A percentile compares a stretch with the other conserved stretches of the same genome.
phyloP scores from a whole-genome alignment of 768 basidiomycete genomes.

The Phanerodontia chrysosporium region DNA sequence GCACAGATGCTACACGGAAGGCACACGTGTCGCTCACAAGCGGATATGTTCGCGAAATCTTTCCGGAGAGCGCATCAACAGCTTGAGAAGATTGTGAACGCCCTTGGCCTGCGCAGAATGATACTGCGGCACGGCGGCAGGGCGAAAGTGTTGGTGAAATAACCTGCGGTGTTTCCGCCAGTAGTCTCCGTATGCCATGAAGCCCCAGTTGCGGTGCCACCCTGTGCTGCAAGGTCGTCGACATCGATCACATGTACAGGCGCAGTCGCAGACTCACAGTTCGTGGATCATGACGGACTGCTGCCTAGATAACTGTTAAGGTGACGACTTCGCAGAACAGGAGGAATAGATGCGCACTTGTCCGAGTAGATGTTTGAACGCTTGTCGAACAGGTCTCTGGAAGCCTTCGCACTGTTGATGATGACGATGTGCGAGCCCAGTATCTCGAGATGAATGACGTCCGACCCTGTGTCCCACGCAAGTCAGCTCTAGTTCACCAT shows the following conservation, averaged over 20 bases:
- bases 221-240: not conserved
- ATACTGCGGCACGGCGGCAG: not conserved
- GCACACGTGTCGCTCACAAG: not conserved
- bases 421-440: conserved; percentile 5
- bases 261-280: not conserved
- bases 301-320: not conserved
- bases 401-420: not conserved
- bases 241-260: not conserved
- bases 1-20: not conserved
- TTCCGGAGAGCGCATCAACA: not conserved
- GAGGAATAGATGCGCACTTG: not conserved
- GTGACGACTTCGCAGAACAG: not conserved
- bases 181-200: conserved; percentile 3
- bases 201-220: not conserved
- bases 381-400: conserved; percentile 10
- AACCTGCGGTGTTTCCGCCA: conserved; percentile 5
- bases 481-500: not conserved
- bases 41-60: not conserved
- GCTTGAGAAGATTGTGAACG: not conserved
- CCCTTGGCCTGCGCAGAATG: not conserved
- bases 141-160: conserved; percentile 10
- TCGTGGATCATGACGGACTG: not conserved
- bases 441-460: not conserved
- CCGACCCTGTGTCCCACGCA: conserved; percentile 1
- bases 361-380: conserved; percentile 11